A percentile compares a stretch with the other conserved stretches of the same genome.
Evolutionary conservation across 495 filamentous ascomycete species (phyloP).

Genomic region (Bryoglossum gracile): DNA sequence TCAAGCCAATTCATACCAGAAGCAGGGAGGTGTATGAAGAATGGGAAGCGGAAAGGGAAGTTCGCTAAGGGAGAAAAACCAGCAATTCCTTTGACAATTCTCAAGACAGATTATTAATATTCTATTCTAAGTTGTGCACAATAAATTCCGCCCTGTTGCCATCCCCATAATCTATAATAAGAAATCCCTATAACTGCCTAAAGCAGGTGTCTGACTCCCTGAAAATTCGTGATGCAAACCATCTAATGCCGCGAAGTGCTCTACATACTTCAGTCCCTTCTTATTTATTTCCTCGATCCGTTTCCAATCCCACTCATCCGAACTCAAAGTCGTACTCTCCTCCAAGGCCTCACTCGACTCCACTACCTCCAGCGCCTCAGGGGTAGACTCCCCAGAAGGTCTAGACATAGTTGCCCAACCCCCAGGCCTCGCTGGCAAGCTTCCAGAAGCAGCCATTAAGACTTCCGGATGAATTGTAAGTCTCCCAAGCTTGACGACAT

Average conservation of each 20-base stretch:
- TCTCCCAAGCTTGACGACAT: conserved; percentile 54
- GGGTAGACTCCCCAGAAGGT: conserved; percentile 20
- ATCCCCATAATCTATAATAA: conserved; percentile 6
- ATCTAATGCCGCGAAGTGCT: conserved; percentile 45
- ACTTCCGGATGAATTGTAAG: conserved; percentile 79
- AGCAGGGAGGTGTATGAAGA: too few relatives aligned
- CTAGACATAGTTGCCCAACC: conserved; percentile 29
- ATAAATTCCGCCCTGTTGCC: neutral
- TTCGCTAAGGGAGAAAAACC: too few relatives aligned
- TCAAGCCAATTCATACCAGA: too few relatives aligned
- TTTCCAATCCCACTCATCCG: conserved; percentile 41
- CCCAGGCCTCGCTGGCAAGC: conserved; percentile 52
- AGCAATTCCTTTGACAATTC: too few relatives aligned
- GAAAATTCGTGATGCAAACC: conserved; percentile 40
- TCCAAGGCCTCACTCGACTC: neutral
- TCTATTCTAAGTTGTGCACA: neutral
- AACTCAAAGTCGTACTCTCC: neutral
- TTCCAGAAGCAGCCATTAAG: conserved; percentile 56
- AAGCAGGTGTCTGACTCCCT: conserved; percentile 37
- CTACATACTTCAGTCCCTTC: conserved; percentile 40
- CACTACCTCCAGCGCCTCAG: conserved; percentile 21
- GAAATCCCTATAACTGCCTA: conserved; percentile 40
- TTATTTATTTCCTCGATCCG: conserved; percentile 37
- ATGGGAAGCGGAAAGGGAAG: too few relatives aligned
- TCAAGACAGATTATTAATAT: neutral